Evolutionary conservation across 768 basidiomycete species (phyloP).

Genomic region (button mushroom (Agaricus bisporus)): DNA sequence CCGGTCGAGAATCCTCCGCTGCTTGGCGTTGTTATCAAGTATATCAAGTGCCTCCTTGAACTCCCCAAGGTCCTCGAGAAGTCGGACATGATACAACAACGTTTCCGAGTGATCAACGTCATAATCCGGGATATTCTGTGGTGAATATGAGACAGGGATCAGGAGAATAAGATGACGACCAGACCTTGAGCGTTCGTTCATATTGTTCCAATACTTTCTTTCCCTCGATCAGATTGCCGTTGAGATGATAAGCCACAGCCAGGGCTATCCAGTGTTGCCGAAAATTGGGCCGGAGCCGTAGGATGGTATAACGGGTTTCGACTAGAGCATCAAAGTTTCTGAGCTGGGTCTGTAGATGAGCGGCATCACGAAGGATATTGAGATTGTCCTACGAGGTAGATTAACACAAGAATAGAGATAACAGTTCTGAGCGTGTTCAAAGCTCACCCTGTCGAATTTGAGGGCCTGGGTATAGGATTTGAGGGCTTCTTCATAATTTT

Average conservation of each 20-base stretch:
- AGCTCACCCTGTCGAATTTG: constrained; percentile 77
- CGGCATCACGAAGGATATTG: constrained; percentile 88
- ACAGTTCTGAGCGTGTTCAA: not conserved
- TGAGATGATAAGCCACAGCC: constrained; percentile 85
- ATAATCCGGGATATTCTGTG: constrained; percentile 66
- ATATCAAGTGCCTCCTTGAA: constrained; percentile 51
- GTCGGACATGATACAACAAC: constrained; percentile 65
- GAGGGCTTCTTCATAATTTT: constrained; percentile 90
- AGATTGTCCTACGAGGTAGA: constrained; percentile 71
- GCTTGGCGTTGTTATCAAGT: constrained; percentile 60
- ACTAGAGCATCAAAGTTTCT: constrained; percentile 74
- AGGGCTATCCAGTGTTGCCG: constrained; percentile 88
- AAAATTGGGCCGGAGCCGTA: constrained; percentile 72
- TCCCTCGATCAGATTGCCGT: constrained; percentile 66
- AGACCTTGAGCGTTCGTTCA: constrained; percentile 63
- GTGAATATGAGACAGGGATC: not conserved
- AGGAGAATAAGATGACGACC: constrained; percentile 12
- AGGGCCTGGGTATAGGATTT: constrained; percentile 90
- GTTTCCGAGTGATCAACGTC: constrained; percentile 85
- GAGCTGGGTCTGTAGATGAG: constrained; percentile 83
- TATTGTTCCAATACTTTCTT: constrained; percentile 70
- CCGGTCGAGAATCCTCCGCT: constrained; percentile 64
- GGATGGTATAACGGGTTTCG: constrained; percentile 76
- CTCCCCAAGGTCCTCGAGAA: constrained; percentile 71
- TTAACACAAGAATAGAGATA: constrained; percentile 2